Base-by-base conservation (phyloP, 2,329 filamentous ascomycete genomes). In the Beauveria sp. region DNA sequence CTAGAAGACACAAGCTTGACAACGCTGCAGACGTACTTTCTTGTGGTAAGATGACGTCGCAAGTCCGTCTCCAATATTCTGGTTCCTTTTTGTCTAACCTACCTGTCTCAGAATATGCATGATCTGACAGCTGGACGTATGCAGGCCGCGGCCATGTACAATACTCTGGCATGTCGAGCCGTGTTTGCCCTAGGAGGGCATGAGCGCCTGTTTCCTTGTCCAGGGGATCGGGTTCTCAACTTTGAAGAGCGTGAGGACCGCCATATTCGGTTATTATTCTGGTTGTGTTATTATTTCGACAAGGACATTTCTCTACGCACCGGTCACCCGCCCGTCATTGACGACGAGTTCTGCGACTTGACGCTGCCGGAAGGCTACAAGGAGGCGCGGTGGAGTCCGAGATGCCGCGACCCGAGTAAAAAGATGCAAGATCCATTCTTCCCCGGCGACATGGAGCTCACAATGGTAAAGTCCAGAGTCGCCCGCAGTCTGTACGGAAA, bases 261-360 rank as follows among this genome's bases (percentile, higher is more conserved):
- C 9, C 72, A 77, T 34, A 63, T 77, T 0, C 72, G 77, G 3
- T 66, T 70, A 34, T 59, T 84, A 0, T 85, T 85, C 65, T 85
- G 83, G 81, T 65, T 84, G 6, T 78, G 77, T 63, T 84, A 83
- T 61, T 73, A 73, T 2, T 69, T 82, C 10, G 82, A 85, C 64
- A 84, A 83, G 62, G 82, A 84, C n/a, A 73, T 84, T 14, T 72
- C 79, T 0, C 70, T 85, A 0, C 76, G 82, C 3, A 80, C 77
- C 0, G 80, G 81, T 0, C 80, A 82, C 53, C 81, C 81, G 0
- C 81, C 81, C 1, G 69, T 74, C 1, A 77, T 84, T 22, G 68
- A 71, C 3, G 80, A 83, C 56, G 77, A 80, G 18, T 77, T 81
- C 59, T 84, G 81, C 63, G 80, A 84, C 64, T 70, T 84, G 16